Percentiles rank a stretch among this genome's conserved stretches.
Evolutionary conservation across 805 yeast genomes (phyloP).

Genomic region (Starmerella riodocensis): DNA sequence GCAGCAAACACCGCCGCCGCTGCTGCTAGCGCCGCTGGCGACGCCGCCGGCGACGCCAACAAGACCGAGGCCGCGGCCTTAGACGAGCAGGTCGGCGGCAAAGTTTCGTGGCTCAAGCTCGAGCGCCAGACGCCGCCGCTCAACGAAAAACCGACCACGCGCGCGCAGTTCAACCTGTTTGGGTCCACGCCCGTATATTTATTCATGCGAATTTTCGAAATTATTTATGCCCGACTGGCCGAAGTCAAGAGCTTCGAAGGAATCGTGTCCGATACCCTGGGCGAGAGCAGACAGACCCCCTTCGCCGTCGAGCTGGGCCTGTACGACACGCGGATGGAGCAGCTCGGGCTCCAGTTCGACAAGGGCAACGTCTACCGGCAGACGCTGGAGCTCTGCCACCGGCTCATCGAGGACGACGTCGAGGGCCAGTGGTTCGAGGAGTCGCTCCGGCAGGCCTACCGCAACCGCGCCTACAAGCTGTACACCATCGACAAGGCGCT

Average conservation of each 20-base stretch:
- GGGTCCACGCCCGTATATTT: conserved; percentile 81
- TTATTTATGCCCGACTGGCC: conserved; percentile 62
- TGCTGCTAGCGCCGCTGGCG: conserved; percentile 8
- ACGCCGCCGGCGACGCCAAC: conserved; percentile 10
- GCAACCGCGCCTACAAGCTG: conserved; percentile 82
- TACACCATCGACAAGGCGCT: conserved; percentile 89
- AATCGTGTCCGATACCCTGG: conserved; percentile 60
- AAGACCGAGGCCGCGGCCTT: conserved; percentile 8
- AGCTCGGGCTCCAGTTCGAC: conserved; percentile 57
- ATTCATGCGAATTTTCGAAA: conserved; percentile 73
- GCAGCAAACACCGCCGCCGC: conserved; percentile 6
- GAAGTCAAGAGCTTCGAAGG: conserved; percentile 64
- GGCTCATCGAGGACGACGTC: conserved; percentile 72
- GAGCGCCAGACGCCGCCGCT: conserved; percentile 20
- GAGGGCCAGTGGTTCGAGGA: conserved; percentile 96
- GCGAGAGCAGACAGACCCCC: conserved; percentile 31
- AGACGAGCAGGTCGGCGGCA: conserved; percentile 8
- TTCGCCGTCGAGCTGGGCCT: conserved; percentile 82
- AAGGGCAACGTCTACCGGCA: conserved; percentile 45
- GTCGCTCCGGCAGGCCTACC: conserved; percentile 83
- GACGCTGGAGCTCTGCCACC: conserved; percentile 58
- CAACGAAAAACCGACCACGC: conserved; percentile 22
- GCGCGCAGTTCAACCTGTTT: conserved; percentile 58
- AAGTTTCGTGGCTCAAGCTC: conserved; percentile 21
- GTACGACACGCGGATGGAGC: conserved; percentile 65